Evolutionary conservation across 2,329 filamentous ascomycete genomes (phyloP).

Genomic region (Colletotrichum tabaci): DNA sequence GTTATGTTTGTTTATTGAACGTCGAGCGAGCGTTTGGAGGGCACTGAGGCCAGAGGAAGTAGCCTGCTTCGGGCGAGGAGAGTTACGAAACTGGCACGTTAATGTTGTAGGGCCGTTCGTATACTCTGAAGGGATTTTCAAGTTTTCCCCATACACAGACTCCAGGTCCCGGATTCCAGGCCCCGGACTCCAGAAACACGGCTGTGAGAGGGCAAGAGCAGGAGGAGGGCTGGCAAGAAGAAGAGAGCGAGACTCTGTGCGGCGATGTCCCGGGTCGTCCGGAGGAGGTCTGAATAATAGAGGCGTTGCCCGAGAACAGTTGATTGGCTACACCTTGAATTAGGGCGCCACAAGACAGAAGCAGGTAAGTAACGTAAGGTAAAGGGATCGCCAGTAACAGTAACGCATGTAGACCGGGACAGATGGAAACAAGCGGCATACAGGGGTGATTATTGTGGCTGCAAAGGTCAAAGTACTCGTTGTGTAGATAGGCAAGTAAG

Average conservation of each 20-base stretch:
- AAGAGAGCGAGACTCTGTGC: slow-evolving; percentile 1
- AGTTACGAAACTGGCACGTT: background rate
- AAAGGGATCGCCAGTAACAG: background rate
- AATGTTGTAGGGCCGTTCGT: background rate
- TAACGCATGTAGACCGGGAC: background rate
- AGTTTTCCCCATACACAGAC: background rate
- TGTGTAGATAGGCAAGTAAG: background rate
- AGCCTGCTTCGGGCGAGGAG: background rate
- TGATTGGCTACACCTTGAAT: background rate
- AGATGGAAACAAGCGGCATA: background rate
- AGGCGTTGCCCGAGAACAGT: background rate
- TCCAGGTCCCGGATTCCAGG: background rate
- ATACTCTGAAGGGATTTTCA: background rate
- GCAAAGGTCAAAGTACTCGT: background rate
- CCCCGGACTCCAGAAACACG: background rate
- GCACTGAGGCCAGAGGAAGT: too few species aligned
- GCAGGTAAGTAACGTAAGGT: background rate
- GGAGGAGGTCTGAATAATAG: slow-evolving; percentile 8
- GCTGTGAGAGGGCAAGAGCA: background rate
- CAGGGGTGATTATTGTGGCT: background rate
- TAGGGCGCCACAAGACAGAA: background rate
- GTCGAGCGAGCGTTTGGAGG: background rate
- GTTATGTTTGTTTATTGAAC: background rate
- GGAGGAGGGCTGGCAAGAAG: background rate
- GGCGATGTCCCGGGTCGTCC: slow-evolving; percentile 11